phyloP scores from a whole-genome alignment of 768 basidiomycete genomes.

The Fistulinella prunicolor region DNA sequence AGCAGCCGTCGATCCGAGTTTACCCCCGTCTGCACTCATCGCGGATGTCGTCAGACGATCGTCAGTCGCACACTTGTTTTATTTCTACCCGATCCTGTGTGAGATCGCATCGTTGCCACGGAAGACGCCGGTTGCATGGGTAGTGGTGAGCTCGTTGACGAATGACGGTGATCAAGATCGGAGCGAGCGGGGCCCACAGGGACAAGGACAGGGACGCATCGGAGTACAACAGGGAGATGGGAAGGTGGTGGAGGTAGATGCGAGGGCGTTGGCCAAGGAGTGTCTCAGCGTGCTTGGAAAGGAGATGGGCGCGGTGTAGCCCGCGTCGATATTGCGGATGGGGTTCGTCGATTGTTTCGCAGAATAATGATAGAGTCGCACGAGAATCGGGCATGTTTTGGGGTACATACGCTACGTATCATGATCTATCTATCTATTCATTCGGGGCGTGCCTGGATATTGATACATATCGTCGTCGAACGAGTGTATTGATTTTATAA shows the following conservation, averaged over 20 bases:
- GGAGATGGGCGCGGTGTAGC: conserved; percentile 60
- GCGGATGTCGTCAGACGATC: conserved; percentile 75
- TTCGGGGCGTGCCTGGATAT: neutral
- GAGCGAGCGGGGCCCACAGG: conserved; percentile 3
- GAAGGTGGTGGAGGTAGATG: conserved; percentile 54
- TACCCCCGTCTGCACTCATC: conserved; percentile 54
- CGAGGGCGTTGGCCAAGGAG: conserved; percentile 59
- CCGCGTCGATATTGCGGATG: no score
- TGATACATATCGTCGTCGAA: no score
- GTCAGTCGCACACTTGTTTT: conserved; percentile 79
- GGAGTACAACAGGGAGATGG: conserved; percentile 19
- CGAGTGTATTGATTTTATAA: no score
- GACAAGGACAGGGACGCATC: conserved; percentile 12
- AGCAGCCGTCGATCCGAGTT: conserved; percentile 40
- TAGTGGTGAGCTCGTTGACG: conserved; percentile 26
- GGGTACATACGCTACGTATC: neutral
- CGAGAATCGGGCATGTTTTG: neutral
- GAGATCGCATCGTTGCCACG: conserved; percentile 75
- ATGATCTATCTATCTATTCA: neutral
- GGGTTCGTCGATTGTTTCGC: no score
- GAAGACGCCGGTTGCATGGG: conserved; percentile 67
- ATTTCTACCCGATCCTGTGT: conserved; percentile 77
- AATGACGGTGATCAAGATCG: conserved; percentile 7
- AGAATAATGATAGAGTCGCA: neutral
- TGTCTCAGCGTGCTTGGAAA: conserved; percentile 69